phyloP scores from a whole-genome alignment of 1,284 basidiomycete species.

The Sanghuangporus sanghuang region DNA sequence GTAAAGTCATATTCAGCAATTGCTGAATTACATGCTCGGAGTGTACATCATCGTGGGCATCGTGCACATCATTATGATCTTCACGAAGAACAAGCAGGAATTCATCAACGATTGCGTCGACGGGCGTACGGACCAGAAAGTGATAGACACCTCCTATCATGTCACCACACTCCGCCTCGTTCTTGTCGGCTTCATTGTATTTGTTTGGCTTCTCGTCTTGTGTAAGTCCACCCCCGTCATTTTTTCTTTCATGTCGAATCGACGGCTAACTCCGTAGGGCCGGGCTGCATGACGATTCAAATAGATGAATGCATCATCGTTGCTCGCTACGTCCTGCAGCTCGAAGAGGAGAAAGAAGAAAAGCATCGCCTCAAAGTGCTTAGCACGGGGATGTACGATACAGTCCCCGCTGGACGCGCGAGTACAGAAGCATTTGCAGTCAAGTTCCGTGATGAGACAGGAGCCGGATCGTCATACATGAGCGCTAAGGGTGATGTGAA shows the following conservation, averaged over 20 bases:
- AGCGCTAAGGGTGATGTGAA: not conserved
- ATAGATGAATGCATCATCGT: constrained; percentile 17
- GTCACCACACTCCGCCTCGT: constrained; percentile 1
- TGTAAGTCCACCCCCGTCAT: constrained; percentile 2
- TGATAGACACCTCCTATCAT: constrained; percentile 8
- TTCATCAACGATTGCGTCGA: constrained; percentile 6
- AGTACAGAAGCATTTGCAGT: constrained; percentile 12
- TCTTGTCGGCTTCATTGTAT: not conserved
- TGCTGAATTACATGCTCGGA: constrained; percentile 8
- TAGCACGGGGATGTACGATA: not conserved
- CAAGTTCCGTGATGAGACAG: not conserved
- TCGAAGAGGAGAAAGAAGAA: constrained; percentile 14
- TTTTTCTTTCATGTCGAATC: not conserved
- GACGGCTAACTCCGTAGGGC: not conserved
- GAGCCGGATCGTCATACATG: not conserved
- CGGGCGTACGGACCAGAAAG: constrained; percentile 6
- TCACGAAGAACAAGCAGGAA: constrained; percentile 3
- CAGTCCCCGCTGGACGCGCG: not conserved
- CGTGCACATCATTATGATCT: constrained; percentile 1
- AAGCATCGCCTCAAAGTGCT: constrained; percentile 6
- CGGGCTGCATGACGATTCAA: not conserved
- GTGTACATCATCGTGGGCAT: constrained; percentile 1
- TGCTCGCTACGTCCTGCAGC: constrained; percentile 12
- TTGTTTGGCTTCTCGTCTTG: constrained; percentile 5
- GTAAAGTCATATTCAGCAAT: constrained; percentile 21